Conservation (phyloP, 352 stramenopile genomes). For the Elongisporangium undulatum region DNA sequence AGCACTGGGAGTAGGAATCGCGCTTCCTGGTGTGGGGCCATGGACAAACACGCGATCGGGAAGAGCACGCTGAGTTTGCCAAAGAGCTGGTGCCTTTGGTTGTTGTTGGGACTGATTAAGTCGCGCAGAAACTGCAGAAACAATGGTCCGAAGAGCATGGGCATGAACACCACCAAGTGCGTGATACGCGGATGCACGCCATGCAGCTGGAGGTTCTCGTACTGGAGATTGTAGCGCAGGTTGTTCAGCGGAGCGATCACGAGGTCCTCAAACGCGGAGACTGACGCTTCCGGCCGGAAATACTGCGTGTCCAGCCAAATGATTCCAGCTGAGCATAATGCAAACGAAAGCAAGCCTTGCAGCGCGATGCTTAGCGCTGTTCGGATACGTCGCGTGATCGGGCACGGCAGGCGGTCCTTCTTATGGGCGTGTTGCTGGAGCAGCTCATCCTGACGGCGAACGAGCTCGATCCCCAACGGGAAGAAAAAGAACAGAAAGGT, state of each 20-base stretch:
- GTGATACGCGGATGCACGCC: constrained; percentile 88
- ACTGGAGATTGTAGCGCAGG: constrained; percentile 90
- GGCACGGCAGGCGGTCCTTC: constrained; percentile 5
- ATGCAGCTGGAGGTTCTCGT: constrained; percentile 87
- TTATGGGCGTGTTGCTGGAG: constrained; percentile 25
- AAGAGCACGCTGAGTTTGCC: constrained; percentile 40
- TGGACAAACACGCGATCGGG: constrained; percentile 79
- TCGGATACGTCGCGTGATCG: constrained; percentile 15
- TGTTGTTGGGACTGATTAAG: constrained; percentile 14
- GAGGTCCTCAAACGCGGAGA: constrained; percentile 10
- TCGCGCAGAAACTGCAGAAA: constrained; percentile 49
- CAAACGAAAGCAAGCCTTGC: constrained; percentile 49
- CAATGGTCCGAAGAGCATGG: constrained; percentile 90
- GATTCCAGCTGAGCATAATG: constrained; percentile 21
- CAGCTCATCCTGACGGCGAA: constrained; percentile 44
- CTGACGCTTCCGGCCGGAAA: constrained; percentile 25
- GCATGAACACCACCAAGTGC: constrained; percentile 90
- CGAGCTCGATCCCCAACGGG: constrained; percentile 59
- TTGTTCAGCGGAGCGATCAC: constrained; percentile 85
- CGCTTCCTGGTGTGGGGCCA: constrained; percentile 93
- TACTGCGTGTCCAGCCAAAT: constrained; percentile 57
- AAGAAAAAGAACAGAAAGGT: constrained; percentile 84
- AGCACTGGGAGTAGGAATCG: constrained; percentile 88
- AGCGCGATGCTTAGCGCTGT: constrained; percentile 18
- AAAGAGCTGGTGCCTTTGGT: constrained; percentile 18